phyloP scores from a whole-genome alignment of 225 moss, liverwort and hornwort genomes.

The Polytrichum formosum region DNA sequence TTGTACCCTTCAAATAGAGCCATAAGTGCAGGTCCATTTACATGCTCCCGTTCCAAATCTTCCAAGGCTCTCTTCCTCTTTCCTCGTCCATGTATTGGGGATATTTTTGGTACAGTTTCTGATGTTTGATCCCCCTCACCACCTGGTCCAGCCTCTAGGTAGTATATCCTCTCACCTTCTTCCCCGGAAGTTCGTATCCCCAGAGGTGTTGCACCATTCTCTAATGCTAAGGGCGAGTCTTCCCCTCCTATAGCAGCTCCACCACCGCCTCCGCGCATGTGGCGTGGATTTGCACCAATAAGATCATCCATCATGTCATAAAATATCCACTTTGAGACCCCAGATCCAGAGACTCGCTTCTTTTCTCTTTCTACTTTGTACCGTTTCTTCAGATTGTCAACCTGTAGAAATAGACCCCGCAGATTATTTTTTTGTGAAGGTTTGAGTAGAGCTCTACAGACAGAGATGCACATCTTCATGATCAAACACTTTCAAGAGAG shows the following conservation, averaged over 20 bases:
- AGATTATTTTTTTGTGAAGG: conserved; percentile 2
- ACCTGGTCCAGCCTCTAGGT: conserved; percentile 23
- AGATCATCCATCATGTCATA: conserved; percentile 57
- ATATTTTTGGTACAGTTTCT: conserved; percentile 45
- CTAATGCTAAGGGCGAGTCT: conserved; percentile 37
- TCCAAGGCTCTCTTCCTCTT: conserved; percentile 46
- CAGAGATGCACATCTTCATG: not conserved
- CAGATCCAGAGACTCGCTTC: conserved; percentile 41
- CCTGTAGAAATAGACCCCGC: conserved; percentile 12
- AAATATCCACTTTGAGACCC: conserved; percentile 43
- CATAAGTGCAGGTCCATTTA: conserved; percentile 38
- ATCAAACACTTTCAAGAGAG: not conserved
- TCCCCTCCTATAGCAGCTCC: conserved; percentile 23
- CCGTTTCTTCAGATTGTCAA: conserved; percentile 51
- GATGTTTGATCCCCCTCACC: conserved; percentile 47
- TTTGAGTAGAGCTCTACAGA: not conserved
- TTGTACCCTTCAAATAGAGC: conserved; percentile 45
- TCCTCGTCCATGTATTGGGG: conserved; percentile 36
- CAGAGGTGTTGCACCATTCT: conserved; percentile 32
- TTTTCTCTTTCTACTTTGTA: conserved; percentile 55
- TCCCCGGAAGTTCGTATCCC: conserved; percentile 41
- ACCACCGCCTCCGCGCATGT: conserved; percentile 28
- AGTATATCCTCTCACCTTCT: conserved; percentile 44
- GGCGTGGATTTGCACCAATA: conserved; percentile 46
- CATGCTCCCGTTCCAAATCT: conserved; percentile 45